Evolutionary conservation across 768 basidiomycete genomes (phyloP).

Genomic region (Amanita rubescens): DNA sequence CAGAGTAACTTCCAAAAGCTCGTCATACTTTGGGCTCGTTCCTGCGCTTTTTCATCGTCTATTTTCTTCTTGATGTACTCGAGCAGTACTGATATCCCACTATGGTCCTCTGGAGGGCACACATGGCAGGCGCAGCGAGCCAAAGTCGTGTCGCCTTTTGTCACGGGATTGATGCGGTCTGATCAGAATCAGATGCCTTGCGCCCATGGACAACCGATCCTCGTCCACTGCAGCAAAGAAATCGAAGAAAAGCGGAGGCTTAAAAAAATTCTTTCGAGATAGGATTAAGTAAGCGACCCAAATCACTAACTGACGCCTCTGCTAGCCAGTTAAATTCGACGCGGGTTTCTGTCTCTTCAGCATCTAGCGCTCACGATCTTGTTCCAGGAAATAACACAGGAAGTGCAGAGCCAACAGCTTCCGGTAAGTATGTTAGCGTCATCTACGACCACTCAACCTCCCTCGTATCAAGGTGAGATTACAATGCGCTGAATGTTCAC

Average conservation of each 20-base stretch:
- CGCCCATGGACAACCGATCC: no score
- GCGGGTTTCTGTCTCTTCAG: no score
- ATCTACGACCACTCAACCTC: background rate
- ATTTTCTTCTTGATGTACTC: no score
- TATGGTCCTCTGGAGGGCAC: no score
- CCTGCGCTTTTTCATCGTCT: no score
- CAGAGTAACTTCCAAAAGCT: slow-evolving; percentile 69
- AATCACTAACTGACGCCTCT: background rate
- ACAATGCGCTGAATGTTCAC: no score
- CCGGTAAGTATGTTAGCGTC: background rate
- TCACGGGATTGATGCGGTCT: no score
- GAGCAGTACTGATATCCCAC: no score
- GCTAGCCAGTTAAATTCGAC: background rate
- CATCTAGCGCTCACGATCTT: background rate
- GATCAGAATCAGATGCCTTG: no score
- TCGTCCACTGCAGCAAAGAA: background rate
- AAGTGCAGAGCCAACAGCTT: background rate
- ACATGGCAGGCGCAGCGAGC: no score
- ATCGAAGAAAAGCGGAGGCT: background rate
- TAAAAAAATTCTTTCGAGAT: background rate
- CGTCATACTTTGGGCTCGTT: slow-evolving; percentile 97
- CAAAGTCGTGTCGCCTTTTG: no score
- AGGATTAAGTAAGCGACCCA: background rate
- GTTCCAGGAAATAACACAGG: background rate
- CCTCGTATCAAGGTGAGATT: background rate